A percentile compares a stretch with the other conserved stretches of the same genome.
These are phyloP conservation scores for Pestalotiopsis sp. DNA, from an alignment of 2,329 filamentous ascomycete species.

Conservation along the genomic window DNA sequence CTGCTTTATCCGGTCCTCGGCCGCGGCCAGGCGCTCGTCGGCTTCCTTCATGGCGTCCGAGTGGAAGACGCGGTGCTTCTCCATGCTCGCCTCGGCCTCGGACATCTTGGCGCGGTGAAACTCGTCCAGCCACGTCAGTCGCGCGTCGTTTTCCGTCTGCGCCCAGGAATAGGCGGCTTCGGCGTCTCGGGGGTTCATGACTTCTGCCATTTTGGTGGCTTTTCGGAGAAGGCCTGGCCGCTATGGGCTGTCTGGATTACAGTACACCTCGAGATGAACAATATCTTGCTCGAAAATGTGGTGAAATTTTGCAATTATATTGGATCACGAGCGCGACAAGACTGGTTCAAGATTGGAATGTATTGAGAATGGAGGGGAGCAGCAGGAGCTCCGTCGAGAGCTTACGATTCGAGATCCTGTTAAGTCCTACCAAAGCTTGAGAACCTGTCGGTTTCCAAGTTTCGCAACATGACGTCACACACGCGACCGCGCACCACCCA, in stretches of 20 bases:
- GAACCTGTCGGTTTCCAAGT: background rate
- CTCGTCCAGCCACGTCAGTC: slow-evolving; percentile 2
- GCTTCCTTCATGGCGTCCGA: slow-evolving; percentile 12
- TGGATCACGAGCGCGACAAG: too few species aligned
- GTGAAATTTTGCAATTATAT: too few species aligned
- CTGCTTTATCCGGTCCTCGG: background rate
- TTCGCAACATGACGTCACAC: background rate
- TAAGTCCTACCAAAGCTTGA: background rate
- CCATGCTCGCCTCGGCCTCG: slow-evolving; percentile 5
- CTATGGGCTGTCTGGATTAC: too few species aligned
- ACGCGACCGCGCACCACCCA: background rate
- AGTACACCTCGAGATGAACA: too few species aligned
- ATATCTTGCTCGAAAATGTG: too few species aligned
- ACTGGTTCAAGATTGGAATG: too few species aligned
- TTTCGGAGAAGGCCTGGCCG: background rate
- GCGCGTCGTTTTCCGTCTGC: slow-evolving; percentile 1
- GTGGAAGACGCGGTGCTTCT: background rate
- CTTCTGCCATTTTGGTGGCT: background rate
- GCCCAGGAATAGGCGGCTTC: background rate
- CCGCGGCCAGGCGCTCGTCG: background rate
- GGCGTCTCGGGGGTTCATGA: background rate
- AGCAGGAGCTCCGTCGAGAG: background rate
- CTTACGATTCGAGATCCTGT: background rate
- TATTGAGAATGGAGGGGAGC: background rate
- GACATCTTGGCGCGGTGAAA: slow-evolving; percentile 1